Evolutionary conservation across 208 protist genomes (phyloP), one percentile per base, ranked within the genome.

Genomic region (Acanthamoeba divionensis): DNA sequence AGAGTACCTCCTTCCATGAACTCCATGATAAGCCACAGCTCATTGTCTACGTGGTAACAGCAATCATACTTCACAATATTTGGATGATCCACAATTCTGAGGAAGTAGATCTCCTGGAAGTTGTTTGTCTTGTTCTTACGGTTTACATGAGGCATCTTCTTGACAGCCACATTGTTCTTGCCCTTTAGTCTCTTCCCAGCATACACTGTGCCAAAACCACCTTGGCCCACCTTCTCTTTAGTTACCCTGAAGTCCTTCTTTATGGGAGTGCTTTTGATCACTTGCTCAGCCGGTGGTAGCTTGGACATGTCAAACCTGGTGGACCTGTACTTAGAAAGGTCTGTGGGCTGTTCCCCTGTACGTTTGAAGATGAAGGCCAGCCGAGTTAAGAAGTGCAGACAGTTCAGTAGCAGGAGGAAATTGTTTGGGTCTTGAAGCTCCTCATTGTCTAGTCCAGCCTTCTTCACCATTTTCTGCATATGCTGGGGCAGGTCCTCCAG

Each of bases 1-100:
- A 93, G 90, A 29, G 80, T 92, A 15, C 91, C 91, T 45, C 91
- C 91, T 24, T 93, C 90, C 91, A 93, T 92, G 50, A 90, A 92
- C 9, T 93, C 91, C 80, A 92, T 93, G 0, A 89, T 44, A 21
- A 93, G 75, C 55, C 85, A 93, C 7, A 90, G 18, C 33, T 86
- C 33, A 26, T 86, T 2, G 0, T 45, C 5, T 4, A 55, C 21
- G 3, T 41, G 21, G 41, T 57, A 82, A 6, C 44, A 45, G 41
- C 18, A 41, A 3, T 82, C 41, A 45, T 57, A 55, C 36, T 55
- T 45, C 2, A 82, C 71, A 55, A 82, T 82, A 31, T 57, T 57
- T 4, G 71, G 71, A 38, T 82, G 71, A 26, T 82, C 21, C 71
- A 82, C 15, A n/a, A 33, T 82, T 33, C 29, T 45, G 3, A 82